Conservation (phyloP, 768 basidiomycete species). For the Russula sp. region DNA sequence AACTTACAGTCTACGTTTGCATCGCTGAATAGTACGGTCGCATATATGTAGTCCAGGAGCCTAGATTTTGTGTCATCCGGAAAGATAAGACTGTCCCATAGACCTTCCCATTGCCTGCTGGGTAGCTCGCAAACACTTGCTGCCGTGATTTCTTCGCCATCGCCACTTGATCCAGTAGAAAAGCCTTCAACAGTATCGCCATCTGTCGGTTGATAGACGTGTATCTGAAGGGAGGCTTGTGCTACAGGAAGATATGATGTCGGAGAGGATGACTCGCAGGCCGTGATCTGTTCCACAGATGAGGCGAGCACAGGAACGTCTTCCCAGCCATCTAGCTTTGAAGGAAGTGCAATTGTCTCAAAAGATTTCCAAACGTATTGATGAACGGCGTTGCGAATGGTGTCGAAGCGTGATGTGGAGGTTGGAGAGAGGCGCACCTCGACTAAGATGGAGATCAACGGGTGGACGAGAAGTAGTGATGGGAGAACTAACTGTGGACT, state of each 20-base stretch:
- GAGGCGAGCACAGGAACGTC: constrained; percentile 59
- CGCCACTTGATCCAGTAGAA: constrained; percentile 43
- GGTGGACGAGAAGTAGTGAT: background rate
- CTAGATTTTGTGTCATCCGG: constrained; percentile 74
- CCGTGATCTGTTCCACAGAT: constrained; percentile 69
- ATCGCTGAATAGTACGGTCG: constrained; percentile 89
- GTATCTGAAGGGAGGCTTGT: constrained; percentile 64
- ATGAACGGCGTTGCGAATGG: constrained; percentile 57
- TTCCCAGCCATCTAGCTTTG: constrained; percentile 72
- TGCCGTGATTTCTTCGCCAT: constrained; percentile 72
- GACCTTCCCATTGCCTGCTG: constrained; percentile 72
- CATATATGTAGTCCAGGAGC: constrained; percentile 90
- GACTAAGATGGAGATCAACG: constrained; percentile 38
- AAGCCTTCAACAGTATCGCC: constrained; percentile 68
- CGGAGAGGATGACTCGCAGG: constrained; percentile 62
- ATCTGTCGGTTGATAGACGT: constrained; percentile 80
- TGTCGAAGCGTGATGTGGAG: constrained; percentile 68
- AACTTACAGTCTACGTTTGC: constrained; percentile 72
- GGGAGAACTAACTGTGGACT: constrained; percentile 47
- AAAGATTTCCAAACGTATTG: constrained; percentile 49
- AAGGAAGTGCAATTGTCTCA: constrained; percentile 61
- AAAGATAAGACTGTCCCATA: constrained; percentile 93
- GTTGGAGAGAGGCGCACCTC: constrained; percentile 71
- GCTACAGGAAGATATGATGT: constrained; percentile 42
- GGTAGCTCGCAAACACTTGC: constrained; percentile 89